These are phyloP conservation scores for Vanderwaltozyma yarrowii DNA, from an alignment of 805 yeast species.

Conservation along the genomic window DNA sequence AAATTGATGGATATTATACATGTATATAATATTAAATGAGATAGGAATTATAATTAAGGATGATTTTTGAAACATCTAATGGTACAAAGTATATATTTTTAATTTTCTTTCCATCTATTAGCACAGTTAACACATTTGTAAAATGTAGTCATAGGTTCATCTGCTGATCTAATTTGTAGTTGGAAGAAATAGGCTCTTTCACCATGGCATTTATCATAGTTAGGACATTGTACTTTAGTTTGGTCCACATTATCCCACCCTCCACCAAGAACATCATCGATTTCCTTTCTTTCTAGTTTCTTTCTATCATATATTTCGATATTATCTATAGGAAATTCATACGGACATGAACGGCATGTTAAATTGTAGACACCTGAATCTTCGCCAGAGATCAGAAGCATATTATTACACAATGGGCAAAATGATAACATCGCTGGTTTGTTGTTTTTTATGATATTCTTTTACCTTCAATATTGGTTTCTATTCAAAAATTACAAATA, in stretches of 20 bases:
- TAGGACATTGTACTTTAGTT: slow-evolving; percentile 85
- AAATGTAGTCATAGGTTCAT: slow-evolving; percentile 99
- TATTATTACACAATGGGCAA: slow-evolving; percentile 90
- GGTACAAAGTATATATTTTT: neutral
- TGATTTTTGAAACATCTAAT: too few species aligned
- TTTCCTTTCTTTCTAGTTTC: slow-evolving; percentile 72
- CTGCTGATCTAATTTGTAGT: slow-evolving; percentile 93
- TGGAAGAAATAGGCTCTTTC: slow-evolving; percentile 95
- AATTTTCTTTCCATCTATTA: slow-evolving; percentile 95
- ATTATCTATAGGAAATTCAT: slow-evolving; percentile 81
- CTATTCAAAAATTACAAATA: too few species aligned
- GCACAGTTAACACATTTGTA: slow-evolving; percentile 91
- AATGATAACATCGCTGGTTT: slow-evolving; percentile 69
- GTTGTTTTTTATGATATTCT: too few species aligned
- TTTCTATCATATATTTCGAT: slow-evolving; percentile 80
- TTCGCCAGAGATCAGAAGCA: slow-evolving; percentile 63
- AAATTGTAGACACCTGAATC: slow-evolving; percentile 54
- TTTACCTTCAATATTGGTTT: too few species aligned
- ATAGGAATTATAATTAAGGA: too few species aligned
- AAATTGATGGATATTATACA: too few species aligned
- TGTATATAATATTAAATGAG: too few species aligned
- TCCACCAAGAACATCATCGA: slow-evolving; percentile 95
- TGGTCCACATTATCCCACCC: slow-evolving; percentile 99
- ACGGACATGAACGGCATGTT: slow-evolving; percentile 91
- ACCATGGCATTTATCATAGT: slow-evolving; percentile 67